Conservation (phyloP, 2,329 filamentous ascomycete genomes). For the Basipetospora chlamydospora region DNA sequence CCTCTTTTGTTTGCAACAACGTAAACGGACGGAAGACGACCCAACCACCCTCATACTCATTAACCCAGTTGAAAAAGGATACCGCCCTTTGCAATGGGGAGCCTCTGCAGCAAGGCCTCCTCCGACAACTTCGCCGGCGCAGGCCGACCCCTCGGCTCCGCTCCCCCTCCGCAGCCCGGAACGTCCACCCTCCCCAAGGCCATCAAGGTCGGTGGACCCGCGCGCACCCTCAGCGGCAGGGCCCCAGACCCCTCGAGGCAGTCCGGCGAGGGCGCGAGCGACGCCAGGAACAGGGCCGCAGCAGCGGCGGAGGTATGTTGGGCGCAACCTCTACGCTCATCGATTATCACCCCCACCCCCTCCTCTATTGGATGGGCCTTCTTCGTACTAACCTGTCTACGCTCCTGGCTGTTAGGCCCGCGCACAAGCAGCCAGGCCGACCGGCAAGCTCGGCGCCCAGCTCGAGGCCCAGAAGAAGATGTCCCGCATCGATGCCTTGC, state of each 20-base stretch:
- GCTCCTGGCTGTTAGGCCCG: too few species aligned
- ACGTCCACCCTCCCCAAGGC: conserved; percentile 33
- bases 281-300: conserved; percentile 61
- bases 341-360: background rate
- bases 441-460: conserved; percentile 56
- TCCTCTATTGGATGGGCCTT: background rate
- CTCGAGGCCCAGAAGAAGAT: conserved; percentile 64
- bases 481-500: conserved; percentile 52
- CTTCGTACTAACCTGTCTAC: too few species aligned
- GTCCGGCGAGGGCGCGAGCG: conserved; percentile 21
- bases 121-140: conserved; percentile 55
- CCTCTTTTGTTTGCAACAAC: too few species aligned
- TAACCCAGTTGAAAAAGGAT: too few species aligned
- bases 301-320: conserved; percentile 67
- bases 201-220: conserved; percentile 36
- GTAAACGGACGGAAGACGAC: too few species aligned
- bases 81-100: too few species aligned
- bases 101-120: conserved; percentile 63
- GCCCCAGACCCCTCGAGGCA: background rate
- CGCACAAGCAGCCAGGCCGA: conserved; percentile 40
- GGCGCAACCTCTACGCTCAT: conserved; percentile 3
- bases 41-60: too few species aligned
- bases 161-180: conserved; percentile 21
- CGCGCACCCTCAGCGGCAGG: conserved; percentile 48
- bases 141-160: conserved; percentile 55